phyloP scores from a whole-genome alignment of 2,329 filamentous ascomycete genomes.

The Chaetomiaceae sp. region DNA sequence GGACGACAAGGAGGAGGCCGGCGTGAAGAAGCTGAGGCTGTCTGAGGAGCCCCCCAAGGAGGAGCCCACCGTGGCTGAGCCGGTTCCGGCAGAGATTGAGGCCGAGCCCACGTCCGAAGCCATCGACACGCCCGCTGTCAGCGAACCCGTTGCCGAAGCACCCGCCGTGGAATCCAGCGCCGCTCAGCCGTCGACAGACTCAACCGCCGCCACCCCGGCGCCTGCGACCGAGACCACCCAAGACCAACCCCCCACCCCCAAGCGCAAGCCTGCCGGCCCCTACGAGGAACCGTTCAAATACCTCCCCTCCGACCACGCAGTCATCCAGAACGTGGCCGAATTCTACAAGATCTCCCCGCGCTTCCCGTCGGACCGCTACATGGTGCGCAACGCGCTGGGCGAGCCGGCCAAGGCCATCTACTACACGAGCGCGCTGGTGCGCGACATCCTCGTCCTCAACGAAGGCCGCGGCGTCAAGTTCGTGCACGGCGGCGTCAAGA shows the following conservation, averaged over 20 bases:
- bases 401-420: conserved; percentile 92
- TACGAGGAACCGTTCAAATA: conserved; percentile 95
- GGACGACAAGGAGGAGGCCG: conserved; percentile 31
- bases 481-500: conserved; percentile 93
- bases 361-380: conserved; percentile 87
- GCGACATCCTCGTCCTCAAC: conserved; percentile 80
- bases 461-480: conserved; percentile 91
- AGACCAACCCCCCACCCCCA: conserved; percentile 34
- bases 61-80: conserved; percentile 8
- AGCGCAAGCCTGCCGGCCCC: conserved; percentile 43
- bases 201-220: conserved; percentile 10
- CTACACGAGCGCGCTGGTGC: conserved; percentile 81
- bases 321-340: conserved; percentile 69
- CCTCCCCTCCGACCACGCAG: conserved; percentile 66
- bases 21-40: conserved; percentile 39
- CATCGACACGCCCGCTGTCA: conserved; percentile 3
- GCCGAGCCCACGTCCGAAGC: conserved; percentile 15
- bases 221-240: conserved; percentile 15
- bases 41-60: conserved; percentile 26
- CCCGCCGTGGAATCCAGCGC: conserved; percentile 14
- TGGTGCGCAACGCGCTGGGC: conserved; percentile 90
- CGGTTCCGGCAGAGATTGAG: conserved; percentile 6
- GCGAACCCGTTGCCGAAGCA: conserved; percentile 14
- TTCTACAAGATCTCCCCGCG: conserved; percentile 82
- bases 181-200: conserved; percentile 5